Percentiles rank a stretch among this genome's conserved stretches.
phyloP scores from a whole-genome alignment of 139 green algal genomes.

The Trebouxia sp. region DNA sequence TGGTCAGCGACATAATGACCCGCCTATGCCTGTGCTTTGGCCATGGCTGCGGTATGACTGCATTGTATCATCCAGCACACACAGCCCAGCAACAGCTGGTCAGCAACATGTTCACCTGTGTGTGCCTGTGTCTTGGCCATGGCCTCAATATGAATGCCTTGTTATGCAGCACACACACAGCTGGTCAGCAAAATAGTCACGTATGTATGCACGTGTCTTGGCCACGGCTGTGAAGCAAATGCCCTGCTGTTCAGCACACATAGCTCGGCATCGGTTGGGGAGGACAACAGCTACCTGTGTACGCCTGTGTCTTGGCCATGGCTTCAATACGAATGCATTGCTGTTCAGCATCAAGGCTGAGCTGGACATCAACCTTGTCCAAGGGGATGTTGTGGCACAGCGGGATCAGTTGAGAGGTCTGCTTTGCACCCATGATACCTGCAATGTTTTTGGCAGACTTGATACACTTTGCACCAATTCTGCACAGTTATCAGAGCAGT shows the following conservation, averaged over 20 bases:
- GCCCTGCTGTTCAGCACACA: no score
- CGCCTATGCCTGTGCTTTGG: constrained; percentile 1
- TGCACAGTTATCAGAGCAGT: neutral
- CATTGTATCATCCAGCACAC: neutral
- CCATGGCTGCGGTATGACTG: neutral
- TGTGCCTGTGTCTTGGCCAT: constrained; percentile 16
- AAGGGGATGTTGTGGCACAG: constrained; percentile 87
- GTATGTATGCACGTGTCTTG: no score
- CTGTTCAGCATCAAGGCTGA: neutral
- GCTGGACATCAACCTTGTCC: constrained; percentile 64
- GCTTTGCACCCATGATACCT: constrained; percentile 93
- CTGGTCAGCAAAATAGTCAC: constrained; percentile 67
- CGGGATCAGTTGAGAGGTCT: constrained; percentile 82
- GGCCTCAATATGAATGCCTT: neutral
- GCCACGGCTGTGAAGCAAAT: no score
- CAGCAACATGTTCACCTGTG: constrained; percentile 10
- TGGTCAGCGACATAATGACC: no score
- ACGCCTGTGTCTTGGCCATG: constrained; percentile 11
- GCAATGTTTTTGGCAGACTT: neutral
- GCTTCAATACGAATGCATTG: neutral
- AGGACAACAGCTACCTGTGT: no score
- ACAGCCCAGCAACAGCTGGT: neutral
- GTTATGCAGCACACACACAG: neutral
- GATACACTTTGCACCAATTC: neutral
- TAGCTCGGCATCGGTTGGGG: no score